phyloP scores from a whole-genome alignment of 805 yeast species.

The Lipomyces chichibuensis region DNA sequence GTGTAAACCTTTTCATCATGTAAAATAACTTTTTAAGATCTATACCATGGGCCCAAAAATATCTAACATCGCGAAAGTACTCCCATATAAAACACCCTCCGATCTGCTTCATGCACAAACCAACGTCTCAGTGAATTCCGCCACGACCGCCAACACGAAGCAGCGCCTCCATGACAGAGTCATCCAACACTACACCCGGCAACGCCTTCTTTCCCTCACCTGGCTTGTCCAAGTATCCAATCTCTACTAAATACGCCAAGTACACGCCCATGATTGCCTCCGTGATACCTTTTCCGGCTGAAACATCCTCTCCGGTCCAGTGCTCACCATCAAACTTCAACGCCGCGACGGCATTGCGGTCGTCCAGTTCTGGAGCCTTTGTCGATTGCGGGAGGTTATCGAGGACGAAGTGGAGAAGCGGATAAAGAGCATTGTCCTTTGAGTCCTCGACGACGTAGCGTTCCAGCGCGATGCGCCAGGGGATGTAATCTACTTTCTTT shows the following conservation, averaged over 20 bases:
- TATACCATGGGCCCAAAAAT: too few relatives aligned
- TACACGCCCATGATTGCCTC: conserved; percentile 69
- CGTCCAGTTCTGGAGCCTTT: conserved; percentile 95
- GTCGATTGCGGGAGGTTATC: conserved; percentile 90
- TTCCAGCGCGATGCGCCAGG: conserved; percentile 80
- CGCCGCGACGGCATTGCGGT: conserved; percentile 73
- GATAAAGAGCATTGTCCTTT: conserved; percentile 77
- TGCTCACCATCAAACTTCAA: conserved; percentile 58
- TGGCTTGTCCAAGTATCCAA: conserved; percentile 79
- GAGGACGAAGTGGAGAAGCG: conserved; percentile 89
- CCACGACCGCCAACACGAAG: conserved; percentile 49
- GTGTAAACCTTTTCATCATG: too few relatives aligned
- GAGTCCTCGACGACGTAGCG: conserved; percentile 71
- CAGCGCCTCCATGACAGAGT: conserved; percentile 44
- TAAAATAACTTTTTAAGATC: too few relatives aligned
- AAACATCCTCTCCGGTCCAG: conserved; percentile 67
- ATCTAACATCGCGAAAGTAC: too few relatives aligned
- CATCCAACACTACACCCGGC: conserved; percentile 60
- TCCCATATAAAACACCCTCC: too few relatives aligned
- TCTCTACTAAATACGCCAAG: conserved; percentile 74
- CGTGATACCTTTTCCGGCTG: conserved; percentile 77
- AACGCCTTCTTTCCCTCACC: conserved; percentile 48
- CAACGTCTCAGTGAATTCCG: not conserved
- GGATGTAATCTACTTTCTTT: conserved; percentile 63
- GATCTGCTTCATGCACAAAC: too few relatives aligned